Evolutionary conservation across 1,139 yeast species (phyloP).

Genomic region (Saccharomyces hybrid): DNA sequence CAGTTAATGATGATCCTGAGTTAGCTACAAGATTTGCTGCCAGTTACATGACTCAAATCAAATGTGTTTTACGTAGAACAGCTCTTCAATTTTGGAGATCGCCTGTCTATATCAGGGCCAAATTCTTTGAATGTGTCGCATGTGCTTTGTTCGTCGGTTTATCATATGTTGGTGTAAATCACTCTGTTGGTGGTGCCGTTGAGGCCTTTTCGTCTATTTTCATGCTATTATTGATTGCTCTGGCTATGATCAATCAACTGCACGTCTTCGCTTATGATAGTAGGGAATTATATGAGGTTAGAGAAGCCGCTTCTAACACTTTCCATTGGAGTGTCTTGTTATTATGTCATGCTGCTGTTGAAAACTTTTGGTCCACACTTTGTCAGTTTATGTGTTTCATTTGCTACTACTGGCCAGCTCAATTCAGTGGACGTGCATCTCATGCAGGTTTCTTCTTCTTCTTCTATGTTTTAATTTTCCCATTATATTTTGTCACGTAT

Average conservation of each 20-base stretch:
- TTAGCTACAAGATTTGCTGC: conserved; percentile 34
- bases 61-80: conserved; percentile 37
- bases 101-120: conserved; percentile 42
- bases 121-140: conserved; percentile 40
- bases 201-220: conserved; percentile 48
- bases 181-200: conserved; percentile 40
- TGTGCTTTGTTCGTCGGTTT: conserved; percentile 47
- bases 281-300: conserved; percentile 51
- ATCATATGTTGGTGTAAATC: conserved; percentile 38
- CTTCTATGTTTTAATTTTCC: conserved; percentile 38
- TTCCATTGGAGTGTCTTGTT: conserved; percentile 49
- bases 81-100: conserved; percentile 43
- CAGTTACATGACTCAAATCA: conserved; percentile 35
- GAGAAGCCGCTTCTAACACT: conserved; percentile 56
- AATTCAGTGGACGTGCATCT: conserved; percentile 34
- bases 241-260: conserved; percentile 51
- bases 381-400: conserved; percentile 36
- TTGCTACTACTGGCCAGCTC: conserved; percentile 39
- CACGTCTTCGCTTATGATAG: conserved; percentile 40
- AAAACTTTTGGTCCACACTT: conserved; percentile 40
- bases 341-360: conserved; percentile 36
- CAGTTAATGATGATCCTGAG: conserved; percentile 29
- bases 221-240: conserved; percentile 46
- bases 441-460: conserved; percentile 40
- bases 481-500: conserved; percentile 39